Conservation (phyloP, 2,329 filamentous ascomycete genomes). For the Zymoseptoria tritici region DNA sequence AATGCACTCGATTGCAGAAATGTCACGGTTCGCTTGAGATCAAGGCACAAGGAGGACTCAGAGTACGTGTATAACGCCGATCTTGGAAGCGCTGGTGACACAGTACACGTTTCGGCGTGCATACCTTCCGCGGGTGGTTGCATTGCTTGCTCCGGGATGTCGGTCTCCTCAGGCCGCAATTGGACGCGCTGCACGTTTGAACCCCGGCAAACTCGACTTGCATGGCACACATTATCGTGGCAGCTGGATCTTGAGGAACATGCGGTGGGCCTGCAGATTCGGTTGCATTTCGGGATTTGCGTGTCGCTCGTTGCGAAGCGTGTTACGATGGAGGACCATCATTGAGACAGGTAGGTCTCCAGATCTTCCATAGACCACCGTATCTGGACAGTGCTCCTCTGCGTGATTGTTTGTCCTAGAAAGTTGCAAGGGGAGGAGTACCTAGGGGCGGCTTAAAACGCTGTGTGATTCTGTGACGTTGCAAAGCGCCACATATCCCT, state of each 20-base stretch:
- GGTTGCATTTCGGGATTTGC: neutral
- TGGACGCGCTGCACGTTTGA: neutral
- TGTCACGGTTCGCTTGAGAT: neutral
- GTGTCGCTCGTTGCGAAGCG: neutral
- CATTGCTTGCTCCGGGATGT: neutral
- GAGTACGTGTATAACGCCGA: neutral
- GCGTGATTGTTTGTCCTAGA: neutral
- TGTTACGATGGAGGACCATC: neutral
- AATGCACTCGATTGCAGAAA: neutral
- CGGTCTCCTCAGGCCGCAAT: neutral
- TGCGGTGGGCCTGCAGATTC: slow-evolving; percentile 9
- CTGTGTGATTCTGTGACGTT: neutral
- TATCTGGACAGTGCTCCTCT: neutral
- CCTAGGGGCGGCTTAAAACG: neutral
- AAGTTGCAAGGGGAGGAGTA: neutral
- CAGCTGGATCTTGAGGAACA: neutral
- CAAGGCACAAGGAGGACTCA: neutral
- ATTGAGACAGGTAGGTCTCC: neutral
- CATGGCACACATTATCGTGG: neutral
- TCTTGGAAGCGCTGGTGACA: neutral
- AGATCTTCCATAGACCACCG: neutral
- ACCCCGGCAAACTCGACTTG: neutral
- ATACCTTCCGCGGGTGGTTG: neutral
- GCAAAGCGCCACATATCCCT: neutral
- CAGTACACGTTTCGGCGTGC: neutral